Conservation (phyloP, 345 rosid genomes). For the Erysimum cheiranthoides region DNA sequence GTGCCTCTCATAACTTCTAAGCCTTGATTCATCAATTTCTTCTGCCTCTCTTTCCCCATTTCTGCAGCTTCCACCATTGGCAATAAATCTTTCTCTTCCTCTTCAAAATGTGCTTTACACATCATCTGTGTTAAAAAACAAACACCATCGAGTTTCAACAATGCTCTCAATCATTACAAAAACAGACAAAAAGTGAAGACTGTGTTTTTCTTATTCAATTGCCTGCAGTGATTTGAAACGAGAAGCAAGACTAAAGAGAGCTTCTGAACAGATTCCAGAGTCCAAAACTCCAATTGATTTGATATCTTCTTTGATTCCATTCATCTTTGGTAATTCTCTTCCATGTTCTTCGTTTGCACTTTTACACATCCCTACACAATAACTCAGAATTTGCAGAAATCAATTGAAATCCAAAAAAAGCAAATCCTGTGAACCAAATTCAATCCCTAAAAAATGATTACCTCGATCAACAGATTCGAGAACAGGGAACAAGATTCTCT, state of each 20-base stretch:
- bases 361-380: constrained; percentile 61
- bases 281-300: constrained; percentile 68
- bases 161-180: neutral
- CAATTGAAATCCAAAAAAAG: neutral
- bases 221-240: constrained; percentile 66
- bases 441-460: neutral
- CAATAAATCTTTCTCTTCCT: constrained; percentile 65
- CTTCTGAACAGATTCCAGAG: constrained; percentile 57
- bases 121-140: constrained; percentile 45
- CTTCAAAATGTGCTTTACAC: constrained; percentile 64
- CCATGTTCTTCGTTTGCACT: constrained; percentile 70
- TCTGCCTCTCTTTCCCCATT: constrained; percentile 59
- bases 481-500: constrained; percentile 68
- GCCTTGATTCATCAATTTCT: constrained; percentile 53
- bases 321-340: constrained; percentile 73
- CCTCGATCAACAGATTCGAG: constrained; percentile 73
- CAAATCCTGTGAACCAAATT: neutral
- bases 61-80: constrained; percentile 74
- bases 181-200: neutral
- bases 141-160: neutral
- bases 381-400: neutral
- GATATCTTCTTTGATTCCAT: constrained; percentile 75
- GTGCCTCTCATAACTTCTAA: constrained; percentile 62
- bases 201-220: neutral
- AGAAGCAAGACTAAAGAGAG: constrained; percentile 53